Conservation (phyloP, 495 filamentous ascomycete species). For the Hypoxylon perforatum region DNA sequence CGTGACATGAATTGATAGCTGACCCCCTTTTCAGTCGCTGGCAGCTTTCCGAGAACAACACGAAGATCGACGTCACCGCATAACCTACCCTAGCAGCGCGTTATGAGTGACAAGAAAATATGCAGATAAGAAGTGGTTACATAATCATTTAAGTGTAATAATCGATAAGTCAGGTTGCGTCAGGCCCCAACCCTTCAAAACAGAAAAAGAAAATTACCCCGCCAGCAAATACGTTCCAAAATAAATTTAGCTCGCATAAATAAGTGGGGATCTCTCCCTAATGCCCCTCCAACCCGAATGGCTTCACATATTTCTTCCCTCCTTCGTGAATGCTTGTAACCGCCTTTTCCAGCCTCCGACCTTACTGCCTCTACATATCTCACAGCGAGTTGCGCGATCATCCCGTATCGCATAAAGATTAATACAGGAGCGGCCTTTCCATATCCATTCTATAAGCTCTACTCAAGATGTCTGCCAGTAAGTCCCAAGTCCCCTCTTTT, state of each 20-base stretch:
- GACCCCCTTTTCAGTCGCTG: too few species aligned
- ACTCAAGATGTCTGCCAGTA: slow-evolving; percentile 32
- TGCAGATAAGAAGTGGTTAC: slow-evolving; percentile 1
- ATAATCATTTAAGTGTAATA: slow-evolving; percentile 27
- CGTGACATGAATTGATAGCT: too few species aligned
- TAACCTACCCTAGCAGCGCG: not conserved
- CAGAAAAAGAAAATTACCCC: slow-evolving; percentile 35
- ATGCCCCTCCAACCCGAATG: slow-evolving; percentile 43
- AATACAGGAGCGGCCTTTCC: not conserved
- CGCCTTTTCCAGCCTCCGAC: not conserved
- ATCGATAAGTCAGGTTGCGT: too few species aligned
- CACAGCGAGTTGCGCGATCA: not conserved
- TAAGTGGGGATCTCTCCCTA: slow-evolving; percentile 16
- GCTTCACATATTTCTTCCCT: slow-evolving; percentile 30
- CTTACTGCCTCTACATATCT: not conserved
- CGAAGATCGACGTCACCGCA: slow-evolving; percentile 18
- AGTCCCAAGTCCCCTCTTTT: slow-evolving; percentile 15
- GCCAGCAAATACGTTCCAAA: slow-evolving; percentile 28
- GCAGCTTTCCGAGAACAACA: not conserved
- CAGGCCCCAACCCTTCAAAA: slow-evolving; percentile 17
- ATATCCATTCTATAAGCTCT: not conserved
- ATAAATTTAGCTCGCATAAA: slow-evolving; percentile 37
- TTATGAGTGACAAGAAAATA: too few species aligned
- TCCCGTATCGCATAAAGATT: not conserved
- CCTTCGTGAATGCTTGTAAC: not conserved